Evolutionary conservation across 371 early-diverging fungal species (phyloP).

Genomic region (Apophysomyces ossiformis): DNA sequence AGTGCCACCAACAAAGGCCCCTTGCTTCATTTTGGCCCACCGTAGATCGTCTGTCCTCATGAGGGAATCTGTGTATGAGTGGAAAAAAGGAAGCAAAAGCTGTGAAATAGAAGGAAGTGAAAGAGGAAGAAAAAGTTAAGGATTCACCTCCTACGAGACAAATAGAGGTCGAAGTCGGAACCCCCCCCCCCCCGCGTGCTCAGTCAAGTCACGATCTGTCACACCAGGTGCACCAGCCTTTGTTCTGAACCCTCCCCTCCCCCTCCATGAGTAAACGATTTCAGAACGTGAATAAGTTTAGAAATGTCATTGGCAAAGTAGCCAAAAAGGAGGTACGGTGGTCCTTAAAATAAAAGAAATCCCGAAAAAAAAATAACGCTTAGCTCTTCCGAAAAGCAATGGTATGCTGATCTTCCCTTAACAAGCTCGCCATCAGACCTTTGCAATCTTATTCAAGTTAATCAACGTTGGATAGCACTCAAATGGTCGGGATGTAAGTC

Average conservation of each 20-base stretch:
- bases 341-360: neutral
- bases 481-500: conserved; percentile 53
- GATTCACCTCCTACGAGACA: too few relatives aligned
- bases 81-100: conserved; percentile 1
- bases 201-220: too few relatives aligned
- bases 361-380: neutral
- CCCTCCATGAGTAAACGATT: conserved; percentile 50
- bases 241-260: neutral
- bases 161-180: too few relatives aligned
- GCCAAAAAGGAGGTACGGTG: conserved; percentile 58
- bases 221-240: neutral
- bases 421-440: conserved; percentile 51
- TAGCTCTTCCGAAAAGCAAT: conserved; percentile 35
- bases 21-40: conserved; percentile 17
- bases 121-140: conserved; percentile 13
- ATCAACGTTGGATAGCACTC: conserved; percentile 50
- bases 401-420: conserved; percentile 60
- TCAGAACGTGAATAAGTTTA: conserved; percentile 62
- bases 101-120: conserved; percentile 10
- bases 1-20: conserved; percentile 20
- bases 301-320: conserved; percentile 64
- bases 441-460: conserved; percentile 55
- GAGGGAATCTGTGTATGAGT: conserved; percentile 4
- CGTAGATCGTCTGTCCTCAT: conserved; percentile 11
- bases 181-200: neutral